Base-by-base conservation (phyloP, 768 basidiomycete genomes). In the Russula sp. region DNA sequence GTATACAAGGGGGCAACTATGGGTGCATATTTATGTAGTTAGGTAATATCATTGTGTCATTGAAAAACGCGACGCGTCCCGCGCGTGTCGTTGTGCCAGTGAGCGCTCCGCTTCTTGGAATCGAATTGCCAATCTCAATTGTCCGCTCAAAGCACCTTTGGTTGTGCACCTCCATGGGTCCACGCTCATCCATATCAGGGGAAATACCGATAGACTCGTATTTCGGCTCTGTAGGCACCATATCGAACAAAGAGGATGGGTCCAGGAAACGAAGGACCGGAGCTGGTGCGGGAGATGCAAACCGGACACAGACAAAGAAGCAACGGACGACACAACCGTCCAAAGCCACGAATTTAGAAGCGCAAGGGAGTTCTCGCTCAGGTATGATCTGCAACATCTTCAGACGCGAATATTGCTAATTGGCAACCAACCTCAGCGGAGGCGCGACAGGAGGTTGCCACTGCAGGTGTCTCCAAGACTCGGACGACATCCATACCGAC, bases 131-230 rank as follows among this genome's bases (percentile, higher is more conserved):
- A 38, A 22, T 18, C 10, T 34, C 34, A 13, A 42, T 46, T 50
- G 9, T 16, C 59, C 49, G 32, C 26, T 40, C 24, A 36, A 51
- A 38, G 48, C 13, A 10, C 2, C 22, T 3, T 30, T 44, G 42
- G 6, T 24, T 44, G 22, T 24, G 34, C n/a, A 46, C 40, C 24
- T 50, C 26, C 49, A 65, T 65, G 64, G 26, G 49, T 9, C 60
- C 64, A 61, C 64, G 50, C 13, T 7, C 64, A 13, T 65, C 64
- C 13, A 44, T 65, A 57, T 57, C 64, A 51, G 64, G 64, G 20
- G 59, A 65, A 49, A 40, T 65, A 16, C 64, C 64, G 30, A 57
- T 65, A 34, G 55, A 61, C 20, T 61, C 64, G 8, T 65, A 61
- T 46, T 65, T 65, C 20, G 36, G 34, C 11, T 50, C 48, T 9